These are phyloP conservation scores for Luffa acutangula DNA, from an alignment of 306 rosid genomes.

Conservation along the genomic window DNA sequence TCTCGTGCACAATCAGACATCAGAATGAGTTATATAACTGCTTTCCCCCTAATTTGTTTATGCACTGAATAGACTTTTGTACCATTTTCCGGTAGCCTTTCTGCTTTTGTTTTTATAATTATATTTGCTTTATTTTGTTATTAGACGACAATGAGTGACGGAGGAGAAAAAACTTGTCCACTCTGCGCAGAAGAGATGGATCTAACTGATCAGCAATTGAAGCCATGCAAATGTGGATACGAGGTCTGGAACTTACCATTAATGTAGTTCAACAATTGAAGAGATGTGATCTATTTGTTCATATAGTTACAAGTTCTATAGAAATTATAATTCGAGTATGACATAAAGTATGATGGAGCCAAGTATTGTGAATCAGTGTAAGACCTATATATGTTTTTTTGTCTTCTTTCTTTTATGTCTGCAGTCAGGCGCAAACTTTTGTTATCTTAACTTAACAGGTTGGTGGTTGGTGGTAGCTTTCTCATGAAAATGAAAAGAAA, in stretches of 20 bases:
- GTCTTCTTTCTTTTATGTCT: not conserved
- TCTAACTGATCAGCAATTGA: slow-evolving; percentile 97
- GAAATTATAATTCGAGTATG: not conserved
- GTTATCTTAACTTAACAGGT: not conserved
- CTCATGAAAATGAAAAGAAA: not conserved
- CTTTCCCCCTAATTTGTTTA: not conserved
- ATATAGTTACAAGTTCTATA: not conserved
- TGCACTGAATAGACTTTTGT: not conserved
- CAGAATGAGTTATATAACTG: not conserved
- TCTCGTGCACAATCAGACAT: not conserved
- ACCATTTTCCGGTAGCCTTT: not conserved
- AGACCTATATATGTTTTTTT: not conserved
- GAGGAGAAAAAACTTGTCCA: slow-evolving; percentile 93
- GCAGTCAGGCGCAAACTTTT: not conserved
- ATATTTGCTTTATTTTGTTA: not conserved
- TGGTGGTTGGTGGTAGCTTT: not conserved
- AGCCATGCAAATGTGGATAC: slow-evolving; percentile 95
- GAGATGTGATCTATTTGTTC: not conserved
- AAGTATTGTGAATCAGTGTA: not conserved
- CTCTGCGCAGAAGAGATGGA: slow-evolving; percentile 99
- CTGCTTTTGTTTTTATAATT: slow-evolving; percentile 3
- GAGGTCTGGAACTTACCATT: slow-evolving; percentile 36
- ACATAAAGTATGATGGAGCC: not conserved
- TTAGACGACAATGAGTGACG: slow-evolving; percentile 82
- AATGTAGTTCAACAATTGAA: not conserved